These are phyloP conservation scores for Lentithecium fluviatile DNA, from an alignment of 495 filamentous ascomycete genomes.

Conservation along the genomic window DNA sequence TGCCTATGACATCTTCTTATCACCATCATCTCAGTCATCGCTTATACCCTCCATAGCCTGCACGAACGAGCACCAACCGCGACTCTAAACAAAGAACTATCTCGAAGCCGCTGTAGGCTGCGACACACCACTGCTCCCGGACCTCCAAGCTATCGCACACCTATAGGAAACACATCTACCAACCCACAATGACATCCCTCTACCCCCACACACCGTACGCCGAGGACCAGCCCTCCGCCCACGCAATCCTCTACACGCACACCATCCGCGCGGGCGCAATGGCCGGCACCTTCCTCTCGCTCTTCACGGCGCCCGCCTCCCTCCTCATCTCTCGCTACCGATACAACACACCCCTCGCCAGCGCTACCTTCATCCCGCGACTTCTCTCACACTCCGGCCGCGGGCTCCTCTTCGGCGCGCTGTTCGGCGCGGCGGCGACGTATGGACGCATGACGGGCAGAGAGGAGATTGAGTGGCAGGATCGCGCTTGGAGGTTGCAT, in stretches of 20 bases:
- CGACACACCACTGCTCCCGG: too few species aligned
- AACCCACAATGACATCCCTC: constrained; percentile 36
- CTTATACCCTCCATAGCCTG: too few species aligned
- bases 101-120: too few species aligned
- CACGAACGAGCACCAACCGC: too few species aligned
- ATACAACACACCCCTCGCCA: constrained; percentile 1
- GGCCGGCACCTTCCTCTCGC: constrained; percentile 46
- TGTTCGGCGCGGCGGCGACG: constrained; percentile 30
- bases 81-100: too few species aligned
- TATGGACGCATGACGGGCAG: constrained; percentile 52
- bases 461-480: constrained; percentile 62
- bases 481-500: constrained; percentile 58
- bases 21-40: too few species aligned
- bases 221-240: constrained; percentile 58
- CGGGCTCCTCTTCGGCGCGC: constrained; percentile 44
- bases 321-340: constrained; percentile 14
- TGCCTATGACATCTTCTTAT: too few species aligned
- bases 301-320: constrained; percentile 21
- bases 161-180: too few species aligned
- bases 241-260: constrained; percentile 57
- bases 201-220: constrained; percentile 56
- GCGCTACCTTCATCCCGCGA: constrained; percentile 8
- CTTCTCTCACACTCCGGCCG: constrained; percentile 23
- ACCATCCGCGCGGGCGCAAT: constrained; percentile 56
- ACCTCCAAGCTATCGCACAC: too few species aligned